Conservation (phyloP, 148 eudicot genomes). For the Nepenthes mirabilis region DNA sequence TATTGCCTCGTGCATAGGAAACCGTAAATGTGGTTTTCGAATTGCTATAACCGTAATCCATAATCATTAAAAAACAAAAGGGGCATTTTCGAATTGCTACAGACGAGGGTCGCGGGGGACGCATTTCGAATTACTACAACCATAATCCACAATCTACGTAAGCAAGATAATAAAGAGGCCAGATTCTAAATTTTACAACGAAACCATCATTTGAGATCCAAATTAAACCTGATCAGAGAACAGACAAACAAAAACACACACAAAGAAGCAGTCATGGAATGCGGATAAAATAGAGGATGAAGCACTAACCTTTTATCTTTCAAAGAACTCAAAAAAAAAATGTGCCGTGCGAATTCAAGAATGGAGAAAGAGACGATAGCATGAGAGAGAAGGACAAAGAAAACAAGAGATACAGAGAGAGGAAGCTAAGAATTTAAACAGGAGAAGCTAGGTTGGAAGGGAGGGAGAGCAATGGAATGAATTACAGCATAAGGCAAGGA, state of each 20-base stretch:
- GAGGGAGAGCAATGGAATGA: constrained; percentile 27
- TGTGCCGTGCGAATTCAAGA: neutral
- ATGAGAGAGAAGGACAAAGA: neutral
- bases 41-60: too few relatives aligned
- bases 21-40: too few relatives aligned
- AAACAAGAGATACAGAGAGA: neutral
- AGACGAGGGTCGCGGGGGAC: too few relatives aligned
- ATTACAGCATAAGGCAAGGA: constrained; percentile 65
- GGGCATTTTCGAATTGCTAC: too few relatives aligned
- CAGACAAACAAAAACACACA: neutral
- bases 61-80: too few relatives aligned
- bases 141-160: too few relatives aligned
- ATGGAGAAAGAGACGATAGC: too few relatives aligned
- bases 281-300: neutral
- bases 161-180: too few relatives aligned
- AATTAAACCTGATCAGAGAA: constrained; percentile 6
- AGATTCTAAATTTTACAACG: too few relatives aligned
- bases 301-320: constrained; percentile 12
- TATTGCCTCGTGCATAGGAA: too few relatives aligned
- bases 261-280: neutral
- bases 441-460: constrained; percentile 9
- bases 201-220: neutral
- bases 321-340: neutral
- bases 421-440: constrained; percentile 3
- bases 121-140: too few relatives aligned